Conservation (phyloP, 331 rosid genomes). For the Phaseolus coccineus region DNA sequence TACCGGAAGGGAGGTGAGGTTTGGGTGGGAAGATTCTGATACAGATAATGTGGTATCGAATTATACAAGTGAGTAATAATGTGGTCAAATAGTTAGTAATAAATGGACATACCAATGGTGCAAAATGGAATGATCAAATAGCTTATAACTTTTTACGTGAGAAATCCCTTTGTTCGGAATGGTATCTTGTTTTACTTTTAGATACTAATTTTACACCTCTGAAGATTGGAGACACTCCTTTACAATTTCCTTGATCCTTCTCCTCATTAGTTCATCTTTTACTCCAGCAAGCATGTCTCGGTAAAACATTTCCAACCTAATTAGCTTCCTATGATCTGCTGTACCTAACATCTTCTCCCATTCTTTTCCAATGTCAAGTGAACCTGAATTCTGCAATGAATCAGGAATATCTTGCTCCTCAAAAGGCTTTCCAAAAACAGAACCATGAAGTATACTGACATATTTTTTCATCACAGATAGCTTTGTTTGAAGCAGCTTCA, state of each 20-base stretch:
- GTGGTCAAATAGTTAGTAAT: constrained; percentile 8
- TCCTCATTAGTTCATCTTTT: constrained; percentile 78
- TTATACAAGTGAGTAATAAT: not conserved
- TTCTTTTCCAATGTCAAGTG: constrained; percentile 73
- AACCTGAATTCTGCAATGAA: constrained; percentile 61
- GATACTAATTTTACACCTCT: constrained; percentile 20
- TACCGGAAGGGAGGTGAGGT: not conserved
- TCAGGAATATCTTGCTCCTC: constrained; percentile 73
- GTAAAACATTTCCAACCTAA: constrained; percentile 70
- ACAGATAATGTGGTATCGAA: not conserved
- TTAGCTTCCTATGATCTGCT: constrained; percentile 66
- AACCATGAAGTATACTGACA: constrained; percentile 80
- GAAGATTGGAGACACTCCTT: constrained; percentile 64
- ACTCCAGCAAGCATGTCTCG: constrained; percentile 71
- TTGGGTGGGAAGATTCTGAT: not conserved
- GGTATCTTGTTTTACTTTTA: constrained; percentile 3
- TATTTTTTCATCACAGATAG: constrained; percentile 71
- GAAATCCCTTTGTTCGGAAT: not conserved
- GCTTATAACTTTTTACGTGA: constrained; percentile 1
- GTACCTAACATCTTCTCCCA: constrained; percentile 89
- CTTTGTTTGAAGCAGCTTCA: constrained; percentile 69
- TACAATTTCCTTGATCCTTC: constrained; percentile 67
- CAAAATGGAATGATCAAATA: constrained; percentile 23
- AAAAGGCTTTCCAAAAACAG: constrained; percentile 81
- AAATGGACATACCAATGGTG: not conserved